Evolutionary conservation across 1,139 yeast species (phyloP), one percentile per base, ranked within the genome.

Genomic region (Pichia sp.): DNA sequence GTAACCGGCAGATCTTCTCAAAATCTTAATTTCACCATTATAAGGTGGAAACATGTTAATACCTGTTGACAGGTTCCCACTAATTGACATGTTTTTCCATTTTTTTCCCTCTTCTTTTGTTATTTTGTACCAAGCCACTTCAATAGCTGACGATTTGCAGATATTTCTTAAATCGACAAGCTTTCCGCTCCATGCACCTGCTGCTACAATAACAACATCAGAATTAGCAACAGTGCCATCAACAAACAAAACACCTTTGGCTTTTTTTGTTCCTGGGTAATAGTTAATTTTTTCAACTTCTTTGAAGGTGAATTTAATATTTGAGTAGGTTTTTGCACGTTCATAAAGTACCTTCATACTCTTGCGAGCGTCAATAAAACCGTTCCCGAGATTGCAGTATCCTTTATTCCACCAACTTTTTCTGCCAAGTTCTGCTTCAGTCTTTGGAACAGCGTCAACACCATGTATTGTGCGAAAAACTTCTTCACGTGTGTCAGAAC

Each of bases 121-220:
- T 4, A 52, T 35, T 33, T 52, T 51, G 22, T 30, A 43, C 55
- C 56, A 53, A 4, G 50, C 55, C 31, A 53, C 56, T 34, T 52
- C 56, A 33, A 52, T 50, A 1, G 58, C 50, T 8, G 51, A 35
- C 4, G 54, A 51, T 31, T 48, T 40, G 24, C 47, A 46, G 9
- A 50, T 35, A 3, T 47, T 46, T 20, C 49, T 41, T 18, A 57
- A 40, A 34, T 53, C 48, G 15, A 59, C 54, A 10, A 59, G 42
- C 14, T 52, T 50, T 18, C 52, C 47, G 33, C 60, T 53, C 62
- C 62, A 59, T 4, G 62, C 56, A 11, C 62, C 62, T 8, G 59
- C 56, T 24, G 55, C 52, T 3, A 57, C 49, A 37, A 59, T 47
- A 3, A 51, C 54, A 25, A 57, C 27, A 11, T 25, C 27, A 4